Base-by-base conservation (phyloP, 202 grass and related monocot species). In the Setaria viridis region DNA sequence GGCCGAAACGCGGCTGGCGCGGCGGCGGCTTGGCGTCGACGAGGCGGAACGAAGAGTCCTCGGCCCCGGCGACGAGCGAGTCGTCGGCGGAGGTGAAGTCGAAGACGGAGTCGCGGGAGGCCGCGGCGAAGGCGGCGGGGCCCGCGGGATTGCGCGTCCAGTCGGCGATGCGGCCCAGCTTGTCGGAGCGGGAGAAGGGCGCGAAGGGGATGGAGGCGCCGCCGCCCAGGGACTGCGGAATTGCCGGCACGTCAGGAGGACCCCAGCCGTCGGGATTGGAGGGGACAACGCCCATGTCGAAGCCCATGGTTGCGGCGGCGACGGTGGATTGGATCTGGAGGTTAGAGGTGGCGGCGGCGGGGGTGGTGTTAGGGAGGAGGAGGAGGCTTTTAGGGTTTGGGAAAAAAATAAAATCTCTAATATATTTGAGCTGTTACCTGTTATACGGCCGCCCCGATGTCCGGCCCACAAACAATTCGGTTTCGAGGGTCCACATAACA, bases 181-280 rank as follows among this genome's bases (percentile, higher is more conserved):
- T 93, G 5, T 98, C 95, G 19, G 93, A 92, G 54, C 91, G 91
- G 78, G 95, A 98, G 88, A 98, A 98, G 51, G 93, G 91, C 58
- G 93, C 95, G 81, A 98, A 98, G 58, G 93, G 95, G 74, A 95
- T 91, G 84, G 90, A 90, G 6, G 81, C 57, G 37, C 81, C 88
- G 15, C 91, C 90, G 67, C 84, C 88, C 4, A 89, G 85, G 9
- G 84, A 88, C 14, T 75, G 80, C 34, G 89, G 88, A 4, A 88
- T 82, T 21, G 68, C 74, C 8, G 90, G 79, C 0, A 58, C 71
- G 16, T 98, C 95, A 12, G 91, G 91, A 58, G 95, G 95, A 20
- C 95, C 95, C 95, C 95, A 98, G 13, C 95, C 95, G 42, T 98
- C 95, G 1, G 86, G 79, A 72, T 98, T 95, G 88, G 86, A 94